Conservation (phyloP, 257 asterid genomes). For the Nicotiana sylvestris region DNA sequence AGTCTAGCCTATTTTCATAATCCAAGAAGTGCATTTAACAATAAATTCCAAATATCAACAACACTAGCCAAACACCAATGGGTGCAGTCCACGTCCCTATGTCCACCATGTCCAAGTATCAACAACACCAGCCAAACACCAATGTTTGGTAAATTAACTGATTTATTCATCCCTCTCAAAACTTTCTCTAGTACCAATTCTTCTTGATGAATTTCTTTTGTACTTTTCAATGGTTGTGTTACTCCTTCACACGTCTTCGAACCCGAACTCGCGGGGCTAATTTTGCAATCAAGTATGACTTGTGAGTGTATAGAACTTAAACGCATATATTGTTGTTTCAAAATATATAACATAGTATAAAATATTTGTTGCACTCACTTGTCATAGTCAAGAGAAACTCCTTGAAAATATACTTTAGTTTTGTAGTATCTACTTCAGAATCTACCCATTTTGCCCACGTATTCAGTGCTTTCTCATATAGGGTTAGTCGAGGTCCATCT, state of each 20-base stretch:
- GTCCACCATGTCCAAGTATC: conserved; percentile 19
- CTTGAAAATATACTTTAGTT: conserved; percentile 48
- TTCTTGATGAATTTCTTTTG: conserved; percentile 15
- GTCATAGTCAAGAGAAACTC: conserved; percentile 61
- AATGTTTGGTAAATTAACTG: conserved; percentile 31
- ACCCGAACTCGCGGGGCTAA: not conserved
- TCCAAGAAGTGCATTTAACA: conserved; percentile 22
- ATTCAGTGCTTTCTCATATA: conserved; percentile 40
- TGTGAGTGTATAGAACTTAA: not conserved
- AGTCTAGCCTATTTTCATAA: not conserved
- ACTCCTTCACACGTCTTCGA: conserved; percentile 3
- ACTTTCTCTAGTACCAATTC: conserved; percentile 25
- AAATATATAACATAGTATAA: not conserved
- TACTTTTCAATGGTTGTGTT: not conserved
- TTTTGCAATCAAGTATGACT: not conserved
- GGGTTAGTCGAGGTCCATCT: conserved; percentile 43
- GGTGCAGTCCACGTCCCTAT: conserved; percentile 35
- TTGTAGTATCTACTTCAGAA: conserved; percentile 26
- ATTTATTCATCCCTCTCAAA: conserved; percentile 10
- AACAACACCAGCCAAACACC: conserved; percentile 20
- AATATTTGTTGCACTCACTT: conserved; percentile 21
- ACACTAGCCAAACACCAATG: conserved; percentile 55
- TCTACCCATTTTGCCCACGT: conserved; percentile 62
- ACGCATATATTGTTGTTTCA: not conserved
- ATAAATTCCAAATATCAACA: conserved; percentile 46